Base-by-base conservation (phyloP, 176 grass and related monocot genomes). In the Cymbopogon citratus region DNA sequence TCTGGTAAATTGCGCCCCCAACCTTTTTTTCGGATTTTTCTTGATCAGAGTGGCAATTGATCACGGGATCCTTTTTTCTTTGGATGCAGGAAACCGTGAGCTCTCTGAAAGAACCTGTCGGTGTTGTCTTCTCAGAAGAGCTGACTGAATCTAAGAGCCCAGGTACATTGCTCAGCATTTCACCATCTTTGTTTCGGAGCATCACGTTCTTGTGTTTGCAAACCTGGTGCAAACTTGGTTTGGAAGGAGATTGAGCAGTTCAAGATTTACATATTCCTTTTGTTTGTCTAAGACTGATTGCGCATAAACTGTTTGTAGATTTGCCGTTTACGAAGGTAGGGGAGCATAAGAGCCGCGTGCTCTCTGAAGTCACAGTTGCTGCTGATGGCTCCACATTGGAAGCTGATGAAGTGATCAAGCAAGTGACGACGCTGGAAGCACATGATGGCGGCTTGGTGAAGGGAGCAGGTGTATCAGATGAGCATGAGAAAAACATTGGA, bases 341-440 rank as follows among this genome's bases (percentile, higher is more conserved):
- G 35, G 69, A 80, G 75, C 76, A 88, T 69, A 88, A 63, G 69
- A 91, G 63, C 64, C 76, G 85, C 26, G 81, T 77, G 56, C 89
- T 91, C 5, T 76, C 81, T n/a, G 81, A 81, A 60, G n/a, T 19
- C 18, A 41, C n/a, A 7, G 70, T 35, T 3, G 52, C 64, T 64
- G 85, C 54, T 23, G 77, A 59, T 75, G 64, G 9, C 23, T 24
- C 40, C 0, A 1, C 1, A 39, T 83, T 51, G 44, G 63, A 51
- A 38, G 72, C 38, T 43, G 52, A 15, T 3, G 28, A 29, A 72
- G 24, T 75, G 76, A 91, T 87, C 25, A 41, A 91, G 52, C 85
- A 84, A 80, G 85, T 77, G 35, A 77, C 44, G 0, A 25, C 10
- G 3, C 16, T 15, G 43, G 76, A 40, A n/a, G 76, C 14, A 18